Evolutionary conservation across 768 basidiomycete genomes (phyloP).

Genomic region (Gyrodon lividus): DNA sequence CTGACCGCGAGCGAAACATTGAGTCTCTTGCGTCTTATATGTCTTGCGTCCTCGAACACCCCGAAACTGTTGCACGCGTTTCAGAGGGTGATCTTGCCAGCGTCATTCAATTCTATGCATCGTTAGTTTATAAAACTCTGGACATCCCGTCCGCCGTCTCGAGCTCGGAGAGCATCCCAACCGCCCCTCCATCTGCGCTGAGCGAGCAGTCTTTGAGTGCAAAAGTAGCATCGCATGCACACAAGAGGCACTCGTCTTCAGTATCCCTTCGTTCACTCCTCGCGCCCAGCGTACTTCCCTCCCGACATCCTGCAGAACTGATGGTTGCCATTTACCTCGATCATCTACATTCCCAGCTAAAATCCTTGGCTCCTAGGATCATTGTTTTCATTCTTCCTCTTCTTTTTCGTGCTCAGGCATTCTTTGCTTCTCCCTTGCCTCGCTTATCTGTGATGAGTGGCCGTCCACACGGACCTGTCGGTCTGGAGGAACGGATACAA

Average conservation of each 20-base stretch:
- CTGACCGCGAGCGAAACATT: constrained; percentile 64
- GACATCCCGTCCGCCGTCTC: constrained; percentile 26
- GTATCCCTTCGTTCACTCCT: constrained; percentile 48
- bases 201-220: constrained; percentile 26
- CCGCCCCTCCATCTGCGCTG: constrained; percentile 32
- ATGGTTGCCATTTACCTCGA: constrained; percentile 61
- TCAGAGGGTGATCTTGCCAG: constrained; percentile 54
- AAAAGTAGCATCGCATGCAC: constrained; percentile 33
- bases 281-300: constrained; percentile 28
- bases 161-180: constrained; percentile 12
- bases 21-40: constrained; percentile 61
- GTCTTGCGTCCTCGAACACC: constrained; percentile 45
- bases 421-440: constrained; percentile 65
- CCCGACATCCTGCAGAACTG: constrained; percentile 59
- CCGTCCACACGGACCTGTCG: constrained; percentile 29
- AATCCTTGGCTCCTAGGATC: constrained; percentile 53
- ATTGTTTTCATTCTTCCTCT: constrained; percentile 62
- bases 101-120: constrained; percentile 61
- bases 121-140: constrained; percentile 55
- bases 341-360: constrained; percentile 61
- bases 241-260: constrained; percentile 64
- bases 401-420: constrained; percentile 69
- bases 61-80: constrained; percentile 58
- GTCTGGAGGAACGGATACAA: constrained; percentile 54
- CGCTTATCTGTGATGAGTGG: constrained; percentile 55